These are phyloP conservation scores for Pseudozyma hubeiensis DNA, from an alignment of 1,284 basidiomycete species.

Conservation along the genomic window DNA sequence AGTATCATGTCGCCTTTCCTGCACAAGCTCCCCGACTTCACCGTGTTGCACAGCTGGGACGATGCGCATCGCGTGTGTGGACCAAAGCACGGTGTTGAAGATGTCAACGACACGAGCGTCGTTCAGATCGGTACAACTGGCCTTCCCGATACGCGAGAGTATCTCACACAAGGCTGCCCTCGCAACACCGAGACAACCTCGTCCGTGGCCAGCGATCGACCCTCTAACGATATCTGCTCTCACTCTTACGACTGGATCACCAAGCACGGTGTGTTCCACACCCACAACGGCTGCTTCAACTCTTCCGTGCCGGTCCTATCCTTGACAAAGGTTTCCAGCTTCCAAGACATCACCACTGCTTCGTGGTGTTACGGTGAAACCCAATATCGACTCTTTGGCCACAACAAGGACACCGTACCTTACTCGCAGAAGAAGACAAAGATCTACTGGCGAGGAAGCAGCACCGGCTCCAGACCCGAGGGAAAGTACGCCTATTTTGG, in stretches of 20 bases:
- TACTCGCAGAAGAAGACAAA: constrained; percentile 31
- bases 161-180: constrained; percentile 19
- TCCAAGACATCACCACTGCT: constrained; percentile 32
- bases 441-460: constrained; percentile 38
- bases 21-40: constrained; percentile 23
- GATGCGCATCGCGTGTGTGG: constrained; percentile 26
- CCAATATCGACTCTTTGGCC: too few species aligned
- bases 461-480: constrained; percentile 8
- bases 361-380: constrained; percentile 40
- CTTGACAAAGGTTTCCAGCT: constrained; percentile 16
- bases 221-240: constrained; percentile 27
- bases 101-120: constrained; percentile 4
- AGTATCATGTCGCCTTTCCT: constrained; percentile 29
- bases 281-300: constrained; percentile 16
- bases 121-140: background rate
- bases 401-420: constrained; percentile 10
- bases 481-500: background rate
- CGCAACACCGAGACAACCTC: constrained; percentile 12
- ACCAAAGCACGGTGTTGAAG: constrained; percentile 9
- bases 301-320: constrained; percentile 24
- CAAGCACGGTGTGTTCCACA: constrained; percentile 19
- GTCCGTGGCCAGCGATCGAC: constrained; percentile 19
- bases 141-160: background rate
- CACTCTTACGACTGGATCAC: constrained; percentile 13
- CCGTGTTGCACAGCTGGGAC: constrained; percentile 29